Evolutionary conservation across 345 rosid genomes (phyloP).

Genomic region (Reutealis trisperma): DNA sequence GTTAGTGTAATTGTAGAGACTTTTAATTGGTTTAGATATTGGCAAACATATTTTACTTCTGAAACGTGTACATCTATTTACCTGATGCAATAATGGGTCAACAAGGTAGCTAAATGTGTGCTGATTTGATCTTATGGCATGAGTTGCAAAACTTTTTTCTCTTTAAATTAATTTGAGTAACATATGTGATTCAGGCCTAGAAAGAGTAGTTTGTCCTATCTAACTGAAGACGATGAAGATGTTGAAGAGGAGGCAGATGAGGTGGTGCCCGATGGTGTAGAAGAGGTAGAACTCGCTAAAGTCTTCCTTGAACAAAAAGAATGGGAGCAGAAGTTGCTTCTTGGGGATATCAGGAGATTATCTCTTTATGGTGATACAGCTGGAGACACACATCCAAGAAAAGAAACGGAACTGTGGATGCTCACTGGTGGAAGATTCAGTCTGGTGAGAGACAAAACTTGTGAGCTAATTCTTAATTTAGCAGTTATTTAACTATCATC

Average conservation of each 20-base stretch:
- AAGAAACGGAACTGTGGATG: constrained; percentile 53
- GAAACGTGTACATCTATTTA: constrained; percentile 6
- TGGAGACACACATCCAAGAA: constrained; percentile 44
- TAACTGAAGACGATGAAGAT: constrained; percentile 92
- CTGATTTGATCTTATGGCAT: background rate
- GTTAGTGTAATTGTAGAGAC: background rate
- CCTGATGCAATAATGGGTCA: constrained; percentile 20
- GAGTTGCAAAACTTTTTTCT: background rate
- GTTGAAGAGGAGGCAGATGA: constrained; percentile 98
- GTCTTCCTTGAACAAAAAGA: constrained; percentile 80
- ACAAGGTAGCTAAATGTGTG: background rate
- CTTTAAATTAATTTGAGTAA: constrained; percentile 16
- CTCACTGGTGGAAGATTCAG: constrained; percentile 44
- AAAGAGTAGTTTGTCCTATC: constrained; percentile 81
- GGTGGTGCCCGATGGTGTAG: constrained; percentile 95
- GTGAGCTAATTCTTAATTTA: constrained; percentile 4
- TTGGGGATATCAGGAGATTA: constrained; percentile 76
- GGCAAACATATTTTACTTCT: background rate
- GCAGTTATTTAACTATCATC: background rate
- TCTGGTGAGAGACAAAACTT: constrained; percentile 42
- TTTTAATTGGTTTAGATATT: constrained; percentile 13
- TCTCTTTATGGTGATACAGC: constrained; percentile 54
- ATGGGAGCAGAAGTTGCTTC: constrained; percentile 67
- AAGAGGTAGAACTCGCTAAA: constrained; percentile 96
- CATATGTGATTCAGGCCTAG: constrained; percentile 69